phyloP scores from a whole-genome alignment of 108 stramenopile genomes.

The Cyclostephanos invisitatus region DNA sequence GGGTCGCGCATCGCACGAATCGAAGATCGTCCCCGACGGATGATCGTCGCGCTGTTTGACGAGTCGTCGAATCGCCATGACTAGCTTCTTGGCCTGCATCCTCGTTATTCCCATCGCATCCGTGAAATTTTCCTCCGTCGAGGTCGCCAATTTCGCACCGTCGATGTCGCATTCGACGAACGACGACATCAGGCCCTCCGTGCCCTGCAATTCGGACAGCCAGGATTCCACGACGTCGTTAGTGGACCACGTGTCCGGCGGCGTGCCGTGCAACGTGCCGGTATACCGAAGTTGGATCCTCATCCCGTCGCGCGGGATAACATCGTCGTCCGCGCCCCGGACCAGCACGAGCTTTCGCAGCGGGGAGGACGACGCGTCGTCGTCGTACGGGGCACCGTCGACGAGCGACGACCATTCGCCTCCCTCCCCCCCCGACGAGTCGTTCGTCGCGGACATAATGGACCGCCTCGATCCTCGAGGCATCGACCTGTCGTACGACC shows the following conservation, averaged over 20 bases:
- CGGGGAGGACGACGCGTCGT: constrained; percentile 7
- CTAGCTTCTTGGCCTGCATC: constrained; percentile 65
- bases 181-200: constrained; percentile 21
- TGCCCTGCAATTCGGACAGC: constrained; percentile 59
- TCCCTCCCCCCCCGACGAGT: neutral
- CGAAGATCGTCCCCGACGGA: constrained; percentile 51
- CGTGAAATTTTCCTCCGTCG: constrained; percentile 59
- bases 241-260: constrained; percentile 36
- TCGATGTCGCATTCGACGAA: constrained; percentile 51
- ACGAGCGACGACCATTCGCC: constrained; percentile 37
- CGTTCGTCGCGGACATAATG: neutral
- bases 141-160: constrained; percentile 37
- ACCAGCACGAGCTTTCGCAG: constrained; percentile 34
- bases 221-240: constrained; percentile 61
- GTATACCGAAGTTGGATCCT: constrained; percentile 37
- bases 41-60: constrained; percentile 31
- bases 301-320: constrained; percentile 21
- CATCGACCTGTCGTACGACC: neutral
- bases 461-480: neutral
- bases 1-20: constrained; percentile 40
- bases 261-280: constrained; percentile 28
- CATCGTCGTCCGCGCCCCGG: constrained; percentile 26
- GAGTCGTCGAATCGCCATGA: constrained; percentile 65
- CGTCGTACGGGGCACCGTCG: neutral
- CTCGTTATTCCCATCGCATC: constrained; percentile 41